Evolutionary conservation across 768 basidiomycete genomes (phyloP), one percentile per base, ranked within the genome.

Genomic region (Pseudohyphozyma bogoriensis): DNA sequence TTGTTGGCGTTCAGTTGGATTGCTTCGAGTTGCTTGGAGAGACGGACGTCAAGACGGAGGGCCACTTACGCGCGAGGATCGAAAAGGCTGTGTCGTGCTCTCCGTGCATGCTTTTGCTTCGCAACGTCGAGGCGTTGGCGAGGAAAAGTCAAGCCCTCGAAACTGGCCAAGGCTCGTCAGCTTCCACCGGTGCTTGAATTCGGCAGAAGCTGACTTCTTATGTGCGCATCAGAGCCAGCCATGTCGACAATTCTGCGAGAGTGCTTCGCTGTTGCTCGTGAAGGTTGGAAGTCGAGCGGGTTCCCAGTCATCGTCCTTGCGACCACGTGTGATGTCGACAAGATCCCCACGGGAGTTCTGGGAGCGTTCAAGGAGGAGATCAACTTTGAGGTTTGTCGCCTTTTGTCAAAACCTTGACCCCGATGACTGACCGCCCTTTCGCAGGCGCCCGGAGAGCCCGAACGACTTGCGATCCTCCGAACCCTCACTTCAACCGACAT

Each of bases 361-460:
- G 78, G 80, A 11, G 81, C 79, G 60, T 93, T 96, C 76, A 96
- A 95, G 71, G 87, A 92, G 69, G 85, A 89, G 65, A 76, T 95
- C 26, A 70, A 73, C 1, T 81, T 92, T 46, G 81, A 87, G 76
- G 90, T 89, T 63, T 36, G 73, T 68, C 22, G 16, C 12, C 22
- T 42, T 18, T 28, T 33, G 50, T 32, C 49, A 18, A 18, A 62
- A 4, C 28, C 11, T 29, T 32, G n/a, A n/a, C 12, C n/a, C 35
- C n/a, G 40, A 51, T 52, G 56, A 52, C 29, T 26, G 1, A 24
- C 31, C 50, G 60, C 5, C 59, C 57, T 31, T 32, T 31, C 52
- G 3, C 64, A 95, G 90, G 87, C 86, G 22, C 89, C 89, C 0
- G 82, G 78, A 62, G 93, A 97, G 74, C 69, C 73, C 10, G 85